These are phyloP conservation scores for Podosphaera aphanis DNA, from an alignment of 2,329 filamentous ascomycete species.

Conservation along the genomic window DNA sequence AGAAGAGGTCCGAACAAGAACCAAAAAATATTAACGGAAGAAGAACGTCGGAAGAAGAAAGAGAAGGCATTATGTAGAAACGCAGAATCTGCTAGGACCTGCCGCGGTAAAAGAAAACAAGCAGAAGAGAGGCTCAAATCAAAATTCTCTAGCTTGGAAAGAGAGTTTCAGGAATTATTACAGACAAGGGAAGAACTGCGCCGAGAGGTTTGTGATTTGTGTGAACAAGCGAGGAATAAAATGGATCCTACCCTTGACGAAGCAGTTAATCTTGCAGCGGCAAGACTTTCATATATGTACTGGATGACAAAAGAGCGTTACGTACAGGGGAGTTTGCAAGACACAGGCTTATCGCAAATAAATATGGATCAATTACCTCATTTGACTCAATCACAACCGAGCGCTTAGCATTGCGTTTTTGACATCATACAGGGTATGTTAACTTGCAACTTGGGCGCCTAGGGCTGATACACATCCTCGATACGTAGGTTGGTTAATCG, in stretches of 20 bases:
- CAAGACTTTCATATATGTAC: background rate
- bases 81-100: constrained; percentile 1
- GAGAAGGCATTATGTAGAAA: background rate
- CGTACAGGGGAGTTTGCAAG: background rate
- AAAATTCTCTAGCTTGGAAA: background rate
- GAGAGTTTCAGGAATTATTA: background rate
- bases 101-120: background rate
- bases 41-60: constrained; percentile 1
- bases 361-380: too few relatives aligned
- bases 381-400: too few relatives aligned
- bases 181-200: background rate
- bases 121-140: background rate
- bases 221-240: background rate
- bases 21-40: constrained; percentile 1
- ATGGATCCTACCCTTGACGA: background rate
- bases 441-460: too few relatives aligned
- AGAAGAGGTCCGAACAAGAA: constrained; percentile 1
- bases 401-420: too few relatives aligned
- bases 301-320: background rate
- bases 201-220: background rate
- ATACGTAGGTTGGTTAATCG: too few relatives aligned
- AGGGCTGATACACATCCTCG: too few relatives aligned
- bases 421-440: too few relatives aligned
- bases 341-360: too few relatives aligned
- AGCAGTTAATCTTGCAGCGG: background rate